A percentile compares a stretch with the other conserved stretches of the same genome.
Conservation (phyloP, 495 filamentous ascomycete genomes). For the Penicillium lagena region DNA sequence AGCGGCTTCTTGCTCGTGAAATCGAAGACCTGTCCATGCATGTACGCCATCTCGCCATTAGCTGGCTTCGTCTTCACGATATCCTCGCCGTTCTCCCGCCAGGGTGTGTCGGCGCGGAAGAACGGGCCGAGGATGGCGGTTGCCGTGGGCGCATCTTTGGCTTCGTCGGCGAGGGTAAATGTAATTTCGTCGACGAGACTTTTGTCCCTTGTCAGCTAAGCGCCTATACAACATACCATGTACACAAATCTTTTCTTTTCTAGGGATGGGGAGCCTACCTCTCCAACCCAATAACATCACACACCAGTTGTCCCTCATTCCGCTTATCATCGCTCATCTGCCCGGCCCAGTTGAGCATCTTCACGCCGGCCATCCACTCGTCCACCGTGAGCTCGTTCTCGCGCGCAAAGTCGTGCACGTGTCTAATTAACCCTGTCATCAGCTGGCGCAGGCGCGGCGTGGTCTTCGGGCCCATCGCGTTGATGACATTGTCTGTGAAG, state of each 20-base stretch:
- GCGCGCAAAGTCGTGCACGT: conserved; percentile 43
- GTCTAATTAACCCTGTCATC: conserved; percentile 35
- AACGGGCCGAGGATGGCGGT: conserved; percentile 74
- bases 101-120: conserved; percentile 64
- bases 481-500: conserved; percentile 65
- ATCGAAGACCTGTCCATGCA: conserved; percentile 59
- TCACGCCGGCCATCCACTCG: conserved; percentile 40
- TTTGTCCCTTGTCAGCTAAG: too few species aligned
- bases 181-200: conserved; percentile 73
- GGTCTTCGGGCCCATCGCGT: conserved; percentile 62
- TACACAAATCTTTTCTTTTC: too few species aligned
- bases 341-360: conserved; percentile 66
- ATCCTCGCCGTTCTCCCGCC: conserved; percentile 54
- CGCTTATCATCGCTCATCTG: conserved; percentile 63
- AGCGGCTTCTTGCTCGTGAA: conserved; percentile 52
- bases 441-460: conserved; percentile 45
- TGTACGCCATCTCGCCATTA: conserved; percentile 49
- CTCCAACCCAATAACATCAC: conserved; percentile 68
- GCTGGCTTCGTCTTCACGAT: conserved; percentile 53
- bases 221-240: too few species aligned
- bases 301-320: conserved; percentile 67
- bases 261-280: conserved; percentile 29
- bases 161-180: conserved; percentile 51
- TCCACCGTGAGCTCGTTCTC: conserved; percentile 43
- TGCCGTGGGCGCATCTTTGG: conserved; percentile 49